Evolutionary conservation across 148 eudicot species (phyloP), one percentile per base, ranked within the genome.

Genomic region (Rhododendron mucronatum): DNA sequence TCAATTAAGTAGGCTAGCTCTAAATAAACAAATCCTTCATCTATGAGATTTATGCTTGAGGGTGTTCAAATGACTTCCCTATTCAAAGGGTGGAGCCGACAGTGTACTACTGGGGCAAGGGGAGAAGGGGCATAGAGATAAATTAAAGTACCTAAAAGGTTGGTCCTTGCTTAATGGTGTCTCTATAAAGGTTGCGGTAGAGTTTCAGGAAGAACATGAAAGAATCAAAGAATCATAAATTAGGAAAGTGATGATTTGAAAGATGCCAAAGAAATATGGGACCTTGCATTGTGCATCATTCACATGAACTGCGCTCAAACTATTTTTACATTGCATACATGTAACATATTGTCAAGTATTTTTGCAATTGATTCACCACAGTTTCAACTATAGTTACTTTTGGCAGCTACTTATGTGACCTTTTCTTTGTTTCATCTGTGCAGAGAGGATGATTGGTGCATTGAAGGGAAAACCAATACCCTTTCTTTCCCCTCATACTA

Each of bases 401-500:
- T 26, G 65, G 28, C 84, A 50, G 80, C 59, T 69, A 37, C 81
- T 81, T 81, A 73, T 78, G 69, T 88, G 86, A 55, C 30, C 76
- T 82, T 86, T 79, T 85, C 69, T 86, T 81, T 87, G 48, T 61
- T 50, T 89, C 50, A 44, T 84, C 18, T 86, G 18, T 91, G 93
- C 97, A 96, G 99, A 92, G 94, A 93, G 86, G 94, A 94, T 71
- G 96, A 94, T 76, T 96, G 99, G 99, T 88, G 92, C 88, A 87
- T 92, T 85, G 95, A 95, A 87, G 98, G 95, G 78, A 93, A 90
- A 86, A 93, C 88, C 86, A 94, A 89, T 80, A 91, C 92, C n/a
- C 93, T 94, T 80, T 93, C 99, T 77, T 93, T 96, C 90, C 99
- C 99, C 59, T 93, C 97, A 82, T 95, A 96, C 90, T 96, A 95